Evolutionary conservation across 1,284 basidiomycete genomes (phyloP).

Genomic region (Ustilago trichophora): DNA sequence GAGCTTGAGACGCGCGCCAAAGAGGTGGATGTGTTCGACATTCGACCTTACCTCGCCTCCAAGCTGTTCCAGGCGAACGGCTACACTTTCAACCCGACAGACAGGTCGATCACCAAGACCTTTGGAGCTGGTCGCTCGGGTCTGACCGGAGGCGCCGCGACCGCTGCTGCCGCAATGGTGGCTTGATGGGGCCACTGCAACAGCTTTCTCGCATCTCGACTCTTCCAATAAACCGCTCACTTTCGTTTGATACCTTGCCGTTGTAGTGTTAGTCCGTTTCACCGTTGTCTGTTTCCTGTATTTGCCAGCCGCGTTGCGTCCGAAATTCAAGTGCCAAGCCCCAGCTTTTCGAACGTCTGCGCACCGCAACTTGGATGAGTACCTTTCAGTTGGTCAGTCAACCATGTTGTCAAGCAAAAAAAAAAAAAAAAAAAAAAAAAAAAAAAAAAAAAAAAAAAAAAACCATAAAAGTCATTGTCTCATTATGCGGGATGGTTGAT

Average conservation of each 20-base stretch:
- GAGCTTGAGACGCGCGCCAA: constrained; percentile 73
- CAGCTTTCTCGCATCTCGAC: too few species aligned
- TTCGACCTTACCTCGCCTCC: constrained; percentile 82
- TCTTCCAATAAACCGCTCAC: not conserved
- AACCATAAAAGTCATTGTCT: too few species aligned
- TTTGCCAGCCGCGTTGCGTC: constrained; percentile 1
- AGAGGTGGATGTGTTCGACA: constrained; percentile 93
- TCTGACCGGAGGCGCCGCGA: constrained; percentile 8
- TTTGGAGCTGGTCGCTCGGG: constrained; percentile 44
- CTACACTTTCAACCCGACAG: constrained; percentile 71
- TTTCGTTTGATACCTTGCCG: not conserved
- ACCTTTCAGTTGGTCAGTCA: too few species aligned
- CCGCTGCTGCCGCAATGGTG: constrained; percentile 25
- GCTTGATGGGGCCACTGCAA: too few species aligned
- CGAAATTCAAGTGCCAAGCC: not conserved
- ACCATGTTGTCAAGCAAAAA: too few species aligned
- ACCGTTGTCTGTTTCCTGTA: constrained; percentile 1
- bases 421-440: too few species aligned
- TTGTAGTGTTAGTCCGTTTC: constrained; percentile 4
- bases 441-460: too few species aligned
- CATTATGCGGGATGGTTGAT: too few species aligned
- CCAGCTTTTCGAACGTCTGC: too few species aligned
- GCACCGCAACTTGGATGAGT: too few species aligned
- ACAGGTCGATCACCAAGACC: constrained; percentile 57
- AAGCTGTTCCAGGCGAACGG: constrained; percentile 89